Conservation (phyloP, 2,329 filamentous ascomycete species). For the Apiospora phragmitis region DNA sequence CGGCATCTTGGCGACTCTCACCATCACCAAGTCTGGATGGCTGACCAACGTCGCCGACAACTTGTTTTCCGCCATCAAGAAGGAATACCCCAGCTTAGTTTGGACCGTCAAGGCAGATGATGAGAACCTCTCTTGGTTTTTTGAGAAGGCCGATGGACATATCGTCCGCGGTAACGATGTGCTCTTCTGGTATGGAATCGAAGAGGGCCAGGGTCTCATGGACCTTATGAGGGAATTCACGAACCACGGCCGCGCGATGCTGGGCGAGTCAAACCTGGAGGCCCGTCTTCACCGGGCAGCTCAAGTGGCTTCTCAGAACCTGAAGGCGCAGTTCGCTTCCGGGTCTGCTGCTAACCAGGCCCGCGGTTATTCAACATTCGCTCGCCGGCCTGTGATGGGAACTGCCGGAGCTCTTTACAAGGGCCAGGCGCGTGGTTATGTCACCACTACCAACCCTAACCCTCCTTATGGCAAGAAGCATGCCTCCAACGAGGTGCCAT, state of each 20-base stretch:
- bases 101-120: constrained; percentile 98
- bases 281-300: constrained; percentile 80
- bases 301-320: constrained; percentile 61
- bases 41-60: constrained; percentile 94
- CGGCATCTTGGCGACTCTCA: constrained; percentile 85
- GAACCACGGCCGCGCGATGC: constrained; percentile 79
- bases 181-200: constrained; percentile 94
- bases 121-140: constrained; percentile 98
- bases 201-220: constrained; percentile 35
- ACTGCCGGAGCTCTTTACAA: constrained; percentile 26
- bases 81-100: constrained; percentile 85
- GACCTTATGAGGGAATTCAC: constrained; percentile 75
- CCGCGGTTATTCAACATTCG: constrained; percentile 66
- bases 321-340: constrained; percentile 41
- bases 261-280: constrained; percentile 86
- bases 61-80: constrained; percentile 89
- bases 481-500: constrained; percentile 75
- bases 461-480: constrained; percentile 88
- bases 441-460: constrained; percentile 79
- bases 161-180: constrained; percentile 83
- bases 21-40: constrained; percentile 93
- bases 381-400: constrained; percentile 40
- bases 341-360: constrained; percentile 52
- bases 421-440: constrained; percentile 48
- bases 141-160: constrained; percentile 93